phyloP scores from a whole-genome alignment of 495 filamentous ascomycete species.

The Penicillium subrubescens region DNA sequence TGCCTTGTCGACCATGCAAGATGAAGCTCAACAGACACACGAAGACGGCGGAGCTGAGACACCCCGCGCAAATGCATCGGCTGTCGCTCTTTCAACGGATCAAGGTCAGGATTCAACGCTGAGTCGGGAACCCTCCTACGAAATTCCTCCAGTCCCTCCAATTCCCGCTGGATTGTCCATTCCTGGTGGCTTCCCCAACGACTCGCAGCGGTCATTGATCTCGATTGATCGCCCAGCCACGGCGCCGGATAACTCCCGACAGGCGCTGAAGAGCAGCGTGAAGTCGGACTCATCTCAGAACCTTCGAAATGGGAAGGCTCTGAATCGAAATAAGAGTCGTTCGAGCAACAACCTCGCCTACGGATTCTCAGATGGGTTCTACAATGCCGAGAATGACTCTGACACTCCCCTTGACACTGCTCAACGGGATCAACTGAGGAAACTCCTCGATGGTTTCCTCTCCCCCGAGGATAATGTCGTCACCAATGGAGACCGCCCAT shows the following conservation, averaged over 20 bases:
- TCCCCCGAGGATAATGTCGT: conserved; percentile 23
- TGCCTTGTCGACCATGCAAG: conserved; percentile 28
- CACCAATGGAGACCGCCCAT: conserved; percentile 23
- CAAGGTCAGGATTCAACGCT: conserved; percentile 3
- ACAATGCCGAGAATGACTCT: conserved; percentile 12
- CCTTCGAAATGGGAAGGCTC: conserved; percentile 24
- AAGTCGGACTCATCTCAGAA: conserved; percentile 19
- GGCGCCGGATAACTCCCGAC: conserved; percentile 32
- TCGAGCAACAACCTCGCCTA: conserved; percentile 40
- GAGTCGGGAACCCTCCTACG: conserved; percentile 21
- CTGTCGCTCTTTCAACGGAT: conserved; percentile 15
- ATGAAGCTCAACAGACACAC: conserved; percentile 26
- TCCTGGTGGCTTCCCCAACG: conserved; percentile 41
- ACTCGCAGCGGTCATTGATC: conserved; percentile 38
- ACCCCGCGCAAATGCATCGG: conserved; percentile 33
- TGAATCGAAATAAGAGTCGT: conserved; percentile 41
- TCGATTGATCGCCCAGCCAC: conserved; percentile 40
- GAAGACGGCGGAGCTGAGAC: conserved; percentile 38
- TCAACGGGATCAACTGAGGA: conserved; percentile 39
- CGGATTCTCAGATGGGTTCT: conserved; percentile 18
- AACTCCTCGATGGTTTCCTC: conserved; percentile 43
- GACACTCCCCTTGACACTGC: conserved; percentile 18
- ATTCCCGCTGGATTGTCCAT: conserved; percentile 42
- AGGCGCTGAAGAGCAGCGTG: conserved; percentile 20
- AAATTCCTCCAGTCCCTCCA: conserved; percentile 48